Percentiles rank a stretch among this genome's conserved stretches.
Evolutionary conservation across 352 stramenopile species (phyloP).

Genomic region (Pythium biforme): DNA sequence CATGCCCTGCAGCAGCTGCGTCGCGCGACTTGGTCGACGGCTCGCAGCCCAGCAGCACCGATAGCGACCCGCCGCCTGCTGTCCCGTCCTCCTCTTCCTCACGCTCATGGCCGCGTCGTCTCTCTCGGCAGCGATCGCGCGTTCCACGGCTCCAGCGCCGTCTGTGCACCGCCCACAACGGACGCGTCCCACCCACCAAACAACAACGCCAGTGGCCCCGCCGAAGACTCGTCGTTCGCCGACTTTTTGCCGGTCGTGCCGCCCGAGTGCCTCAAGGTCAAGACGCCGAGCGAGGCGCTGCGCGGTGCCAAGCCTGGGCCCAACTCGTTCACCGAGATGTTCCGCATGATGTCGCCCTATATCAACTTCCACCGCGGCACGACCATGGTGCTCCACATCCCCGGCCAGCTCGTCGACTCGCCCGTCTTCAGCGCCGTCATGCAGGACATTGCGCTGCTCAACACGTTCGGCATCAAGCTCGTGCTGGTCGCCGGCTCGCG

Average conservation of each 20-base stretch:
- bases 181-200: neutral
- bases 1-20: slow-evolving; percentile 28
- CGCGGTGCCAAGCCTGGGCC: slow-evolving; percentile 31
- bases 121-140: neutral
- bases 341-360: slow-evolving; percentile 96
- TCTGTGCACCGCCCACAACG: no score
- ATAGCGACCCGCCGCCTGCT: slow-evolving; percentile 13
- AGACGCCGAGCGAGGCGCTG: slow-evolving; percentile 28
- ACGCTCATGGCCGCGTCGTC: neutral
- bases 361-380: slow-evolving; percentile 96
- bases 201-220: neutral
- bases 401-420: slow-evolving; percentile 92
- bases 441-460: slow-evolving; percentile 94
- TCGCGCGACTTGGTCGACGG: slow-evolving; percentile 25
- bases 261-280: slow-evolving; percentile 71
- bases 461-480: slow-evolving; percentile 94
- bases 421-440: slow-evolving; percentile 92
- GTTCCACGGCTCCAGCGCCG: slow-evolving; percentile 15
- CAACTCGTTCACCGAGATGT: slow-evolving; percentile 89
- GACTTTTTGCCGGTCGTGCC: slow-evolving; percentile 78
- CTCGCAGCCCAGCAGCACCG: slow-evolving; percentile 20
- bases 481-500: slow-evolving; percentile 95
- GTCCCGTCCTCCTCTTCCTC: neutral
- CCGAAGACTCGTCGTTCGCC: slow-evolving; percentile 25
- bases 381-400: slow-evolving; percentile 96